Evolutionary conservation across 768 basidiomycete genomes (phyloP), one percentile per base, ranked within the genome.

Genomic region (Phylloporus rhodoxanthus): DNA sequence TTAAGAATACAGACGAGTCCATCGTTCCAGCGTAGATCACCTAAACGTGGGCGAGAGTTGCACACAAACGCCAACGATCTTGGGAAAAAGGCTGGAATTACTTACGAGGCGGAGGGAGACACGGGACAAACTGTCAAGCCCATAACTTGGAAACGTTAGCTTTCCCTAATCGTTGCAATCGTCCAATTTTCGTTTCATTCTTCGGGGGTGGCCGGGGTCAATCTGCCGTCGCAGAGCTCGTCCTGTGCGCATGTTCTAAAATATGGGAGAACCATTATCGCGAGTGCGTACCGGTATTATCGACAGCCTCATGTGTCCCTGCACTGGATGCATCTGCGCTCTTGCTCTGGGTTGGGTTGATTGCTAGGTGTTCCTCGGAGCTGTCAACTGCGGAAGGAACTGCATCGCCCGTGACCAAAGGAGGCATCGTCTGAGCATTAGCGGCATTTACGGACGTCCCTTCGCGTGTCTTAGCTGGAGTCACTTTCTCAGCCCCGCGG

Each of bases 111-210:
- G 21, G 6, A 25, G 13, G 14, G 39, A 40, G 37, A 4, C 15
- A 26, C 40, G 25, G 40, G 14, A 21, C n/a, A 8, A 8, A 36
- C 17, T 1, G 21, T 32, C 40, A 30, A 46, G 17, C 20, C n/a
- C 39, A 40, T 39, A 50, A 41, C 39, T 48, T 37, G 20, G 43
- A 8, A 21, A 40, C 39, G 13, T 26, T 26, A 41, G n/a, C 13
- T 13, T 37, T 19, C 28, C 28, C 36, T 57, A 51, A 34, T 50
- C 48, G 13, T 53, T 49, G 15, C 45, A 47, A 2, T 49, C 55
- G 4, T 43, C 49, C 45, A 67, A 10, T 40, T 52, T 67, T 23
- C 65, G 63, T 46, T 60, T 64, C 47, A 48, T 67, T 29, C n/a
- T n/a, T 13, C 13, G 34, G 11, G 19, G 47, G 52, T 52, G 52